A percentile compares a stretch with the other conserved stretches of the same genome.
These are phyloP conservation scores for Ogataea pilisensis DNA, from an alignment of 805 yeast genomes.

Conservation along the genomic window DNA sequence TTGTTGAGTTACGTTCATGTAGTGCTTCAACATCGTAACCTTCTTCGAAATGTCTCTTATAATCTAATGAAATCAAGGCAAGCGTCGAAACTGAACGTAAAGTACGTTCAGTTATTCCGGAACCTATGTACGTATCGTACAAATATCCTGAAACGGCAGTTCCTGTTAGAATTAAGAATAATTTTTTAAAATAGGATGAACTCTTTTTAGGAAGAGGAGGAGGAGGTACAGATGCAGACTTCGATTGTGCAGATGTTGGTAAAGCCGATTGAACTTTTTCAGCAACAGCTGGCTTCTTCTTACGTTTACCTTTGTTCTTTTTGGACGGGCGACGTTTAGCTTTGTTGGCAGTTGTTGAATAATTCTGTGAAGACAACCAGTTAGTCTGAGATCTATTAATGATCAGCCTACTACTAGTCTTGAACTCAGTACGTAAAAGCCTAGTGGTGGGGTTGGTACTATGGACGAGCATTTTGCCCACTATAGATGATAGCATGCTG, in stretches of 20 bases:
- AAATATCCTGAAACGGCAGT: constrained; percentile 19
- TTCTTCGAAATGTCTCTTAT: constrained; percentile 48
- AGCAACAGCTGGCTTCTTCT: background rate
- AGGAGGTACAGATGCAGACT: too few relatives aligned
- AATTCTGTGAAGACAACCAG: too few relatives aligned
- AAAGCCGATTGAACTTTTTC: background rate
- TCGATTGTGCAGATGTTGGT: background rate
- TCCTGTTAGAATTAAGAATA: constrained; percentile 9
- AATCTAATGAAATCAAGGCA: constrained; percentile 53
- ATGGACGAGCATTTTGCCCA: too few relatives aligned
- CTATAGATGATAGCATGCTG: too few relatives aligned
- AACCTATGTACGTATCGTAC: constrained; percentile 33
- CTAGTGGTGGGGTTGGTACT: too few relatives aligned
- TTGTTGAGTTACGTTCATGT: constrained; percentile 55
- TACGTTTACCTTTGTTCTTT: too few relatives aligned
- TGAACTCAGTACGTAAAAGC: too few relatives aligned
- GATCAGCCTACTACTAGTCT: too few relatives aligned
- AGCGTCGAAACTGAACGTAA: constrained; percentile 45
- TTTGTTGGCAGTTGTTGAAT: too few relatives aligned
- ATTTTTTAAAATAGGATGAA: constrained; percentile 3
- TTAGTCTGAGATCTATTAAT: too few relatives aligned
- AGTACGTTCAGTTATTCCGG: constrained; percentile 52
- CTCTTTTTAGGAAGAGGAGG: background rate
- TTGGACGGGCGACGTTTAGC: background rate
- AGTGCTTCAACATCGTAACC: constrained; percentile 45